Conservation (phyloP, 2,329 filamentous ascomycete genomes). For the Aspergillus melleus region DNA sequence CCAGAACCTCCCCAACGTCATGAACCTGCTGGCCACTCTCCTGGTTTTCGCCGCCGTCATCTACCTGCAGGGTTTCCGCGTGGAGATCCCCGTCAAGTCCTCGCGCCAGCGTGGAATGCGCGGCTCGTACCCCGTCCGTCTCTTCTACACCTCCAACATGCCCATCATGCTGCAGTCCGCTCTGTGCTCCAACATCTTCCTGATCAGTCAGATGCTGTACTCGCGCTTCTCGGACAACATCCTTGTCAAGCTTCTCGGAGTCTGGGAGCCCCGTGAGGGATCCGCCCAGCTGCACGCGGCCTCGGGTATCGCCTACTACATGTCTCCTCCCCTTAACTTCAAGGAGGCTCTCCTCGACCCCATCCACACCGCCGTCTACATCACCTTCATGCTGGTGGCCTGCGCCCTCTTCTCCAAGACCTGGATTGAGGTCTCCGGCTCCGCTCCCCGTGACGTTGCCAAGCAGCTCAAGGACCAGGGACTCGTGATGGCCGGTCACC, state of each 20-base stretch:
- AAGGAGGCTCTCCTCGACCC: slow-evolving; percentile 95
- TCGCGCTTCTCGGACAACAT: slow-evolving; percentile 99
- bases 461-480: slow-evolving; percentile 99
- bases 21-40: slow-evolving; percentile 94
- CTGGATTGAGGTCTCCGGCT: slow-evolving; percentile 99
- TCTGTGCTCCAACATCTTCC: slow-evolving; percentile 97
- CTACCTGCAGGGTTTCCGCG: slow-evolving; percentile 98
- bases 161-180: slow-evolving; percentile 99
- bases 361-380: slow-evolving; percentile 93
- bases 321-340: slow-evolving; percentile 97
- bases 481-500: slow-evolving; percentile 98
- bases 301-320: slow-evolving; percentile 97
- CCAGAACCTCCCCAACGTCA: slow-evolving; percentile 99
- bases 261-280: slow-evolving; percentile 95
- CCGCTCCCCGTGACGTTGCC: slow-evolving; percentile 93
- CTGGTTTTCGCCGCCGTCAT: slow-evolving; percentile 95
- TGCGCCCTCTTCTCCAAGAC: slow-evolving; percentile 99
- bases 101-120: slow-evolving; percentile 98
- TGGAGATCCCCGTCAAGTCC: slow-evolving; percentile 99
- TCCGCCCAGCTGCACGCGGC: slow-evolving; percentile 92
- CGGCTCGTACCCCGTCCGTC: slow-evolving; percentile 94
- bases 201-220: slow-evolving; percentile 99
- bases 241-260: slow-evolving; percentile 92
- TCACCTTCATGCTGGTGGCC: slow-evolving; percentile 95
- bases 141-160: slow-evolving; percentile 99